phyloP scores from a whole-genome alignment of 768 basidiomycete genomes.

The Trametes cingulata region DNA sequence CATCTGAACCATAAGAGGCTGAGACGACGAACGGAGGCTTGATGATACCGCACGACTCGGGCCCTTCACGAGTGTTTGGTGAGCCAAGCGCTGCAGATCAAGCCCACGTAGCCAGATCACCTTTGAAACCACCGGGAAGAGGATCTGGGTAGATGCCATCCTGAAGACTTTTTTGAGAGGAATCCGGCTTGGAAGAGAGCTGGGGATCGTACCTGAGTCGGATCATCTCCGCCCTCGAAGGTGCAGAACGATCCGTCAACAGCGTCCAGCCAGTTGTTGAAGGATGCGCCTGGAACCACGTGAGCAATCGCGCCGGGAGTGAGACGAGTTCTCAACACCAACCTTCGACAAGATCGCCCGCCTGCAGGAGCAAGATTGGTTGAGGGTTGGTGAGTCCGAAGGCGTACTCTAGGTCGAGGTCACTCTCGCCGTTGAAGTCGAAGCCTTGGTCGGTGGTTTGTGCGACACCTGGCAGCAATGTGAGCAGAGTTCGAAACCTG shows the following conservation, averaged over 20 bases:
- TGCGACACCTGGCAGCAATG: constrained; percentile 34
- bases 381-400: constrained; percentile 44
- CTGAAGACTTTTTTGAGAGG: constrained; percentile 3
- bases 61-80: constrained; percentile 14
- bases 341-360: constrained; percentile 27
- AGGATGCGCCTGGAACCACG: constrained; percentile 38
- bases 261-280: constrained; percentile 49
- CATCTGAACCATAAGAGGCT: constrained; percentile 40
- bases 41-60: constrained; percentile 41
- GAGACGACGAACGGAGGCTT: constrained; percentile 42
- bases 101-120: constrained; percentile 21
- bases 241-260: constrained; percentile 45
- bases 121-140: constrained; percentile 38
- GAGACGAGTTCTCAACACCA: background rate
- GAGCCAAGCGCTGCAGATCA: too few relatives aligned
- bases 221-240: constrained; percentile 47
- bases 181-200: background rate
- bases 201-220: constrained; percentile 19
- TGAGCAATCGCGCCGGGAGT: background rate
- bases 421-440: constrained; percentile 61
- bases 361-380: constrained; percentile 25
- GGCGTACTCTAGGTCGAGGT: constrained; percentile 72
- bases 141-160: constrained; percentile 47
- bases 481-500: background rate
- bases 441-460: constrained; percentile 48